These are phyloP conservation scores for Hevea brasiliensis DNA, from an alignment of 345 rosid species.

Conservation along the genomic window DNA sequence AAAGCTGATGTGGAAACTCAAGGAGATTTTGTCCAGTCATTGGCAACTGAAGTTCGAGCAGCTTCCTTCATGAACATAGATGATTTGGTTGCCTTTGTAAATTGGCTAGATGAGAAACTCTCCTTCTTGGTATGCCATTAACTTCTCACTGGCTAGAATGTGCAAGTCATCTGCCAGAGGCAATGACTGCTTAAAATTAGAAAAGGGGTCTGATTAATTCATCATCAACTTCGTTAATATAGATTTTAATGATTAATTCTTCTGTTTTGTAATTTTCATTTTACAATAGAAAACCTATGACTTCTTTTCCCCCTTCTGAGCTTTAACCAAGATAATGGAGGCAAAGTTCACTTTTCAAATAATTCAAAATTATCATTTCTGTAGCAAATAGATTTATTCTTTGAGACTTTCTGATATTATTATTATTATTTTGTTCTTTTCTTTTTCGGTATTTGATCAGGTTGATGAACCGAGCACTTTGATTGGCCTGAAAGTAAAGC, in stretches of 20 bases:
- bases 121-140: slow-evolving; percentile 76
- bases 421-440: too few relatives aligned
- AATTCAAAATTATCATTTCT: background rate
- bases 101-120: slow-evolving; percentile 99
- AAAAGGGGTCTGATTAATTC: slow-evolving; percentile 10
- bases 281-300: background rate
- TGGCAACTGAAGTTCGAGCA: slow-evolving; percentile 87
- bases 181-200: background rate
- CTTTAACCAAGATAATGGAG: background rate
- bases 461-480: slow-evolving; percentile 97
- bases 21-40: slow-evolving; percentile 94
- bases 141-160: background rate
- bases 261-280: background rate
- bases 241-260: too few relatives aligned
- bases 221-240: too few relatives aligned
- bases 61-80: slow-evolving; percentile 67
- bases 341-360: slow-evolving; percentile 2
- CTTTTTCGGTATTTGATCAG: slow-evolving; percentile 34
- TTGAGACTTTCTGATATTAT: background rate
- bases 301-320: background rate
- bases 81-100: slow-evolving; percentile 84
- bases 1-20: slow-evolving; percentile 99
- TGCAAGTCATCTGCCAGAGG: background rate
- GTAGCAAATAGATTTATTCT: background rate
- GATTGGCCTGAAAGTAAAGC: slow-evolving; percentile 99